Evolutionary conservation across 1,284 basidiomycete genomes (phyloP).

Genomic region (Cryptococcus floricola): DNA sequence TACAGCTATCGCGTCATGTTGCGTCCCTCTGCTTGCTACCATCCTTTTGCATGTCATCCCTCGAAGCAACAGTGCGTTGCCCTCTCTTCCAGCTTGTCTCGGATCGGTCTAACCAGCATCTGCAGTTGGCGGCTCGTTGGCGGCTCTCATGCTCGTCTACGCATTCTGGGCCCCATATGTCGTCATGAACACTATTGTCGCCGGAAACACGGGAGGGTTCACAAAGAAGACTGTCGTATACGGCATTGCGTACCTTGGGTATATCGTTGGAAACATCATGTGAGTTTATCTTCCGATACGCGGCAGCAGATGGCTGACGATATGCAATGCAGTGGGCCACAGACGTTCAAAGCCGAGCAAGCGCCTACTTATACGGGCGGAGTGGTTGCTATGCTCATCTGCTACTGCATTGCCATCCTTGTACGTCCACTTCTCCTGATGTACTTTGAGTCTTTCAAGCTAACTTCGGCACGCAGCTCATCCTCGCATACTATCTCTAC

Average conservation of each 20-base stretch:
- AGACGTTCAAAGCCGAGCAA: conserved; percentile 24
- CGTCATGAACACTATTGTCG: conserved; percentile 21
- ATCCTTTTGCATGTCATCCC: conserved; percentile 22
- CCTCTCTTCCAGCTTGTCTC: conserved; percentile 10
- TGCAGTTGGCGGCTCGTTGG: conserved; percentile 21
- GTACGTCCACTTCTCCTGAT: conserved; percentile 15
- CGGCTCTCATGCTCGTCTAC: conserved; percentile 21
- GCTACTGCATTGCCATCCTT: conserved; percentile 24
- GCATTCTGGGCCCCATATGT: conserved; percentile 28
- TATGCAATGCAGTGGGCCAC: conserved; percentile 13
- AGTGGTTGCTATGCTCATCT: conserved; percentile 23
- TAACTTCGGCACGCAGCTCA: background rate
- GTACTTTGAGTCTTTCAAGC: background rate
- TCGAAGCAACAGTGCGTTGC: conserved; percentile 21
- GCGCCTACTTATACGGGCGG: conserved; percentile 24
- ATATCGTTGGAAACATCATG: conserved; percentile 25
- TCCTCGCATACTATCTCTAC: background rate
- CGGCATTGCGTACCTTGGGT: conserved; percentile 30
- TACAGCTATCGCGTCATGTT: conserved; percentile 10
- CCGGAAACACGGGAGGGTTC: conserved; percentile 29
- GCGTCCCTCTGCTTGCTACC: conserved; percentile 15
- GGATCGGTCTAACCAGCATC: background rate
- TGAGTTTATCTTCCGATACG: background rate
- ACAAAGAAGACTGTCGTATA: conserved; percentile 32
- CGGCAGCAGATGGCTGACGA: background rate